Percentiles rank a stretch among this genome's conserved stretches.
Conservation (phyloP, 768 basidiomycete genomes). For the Paxillus involutus region DNA sequence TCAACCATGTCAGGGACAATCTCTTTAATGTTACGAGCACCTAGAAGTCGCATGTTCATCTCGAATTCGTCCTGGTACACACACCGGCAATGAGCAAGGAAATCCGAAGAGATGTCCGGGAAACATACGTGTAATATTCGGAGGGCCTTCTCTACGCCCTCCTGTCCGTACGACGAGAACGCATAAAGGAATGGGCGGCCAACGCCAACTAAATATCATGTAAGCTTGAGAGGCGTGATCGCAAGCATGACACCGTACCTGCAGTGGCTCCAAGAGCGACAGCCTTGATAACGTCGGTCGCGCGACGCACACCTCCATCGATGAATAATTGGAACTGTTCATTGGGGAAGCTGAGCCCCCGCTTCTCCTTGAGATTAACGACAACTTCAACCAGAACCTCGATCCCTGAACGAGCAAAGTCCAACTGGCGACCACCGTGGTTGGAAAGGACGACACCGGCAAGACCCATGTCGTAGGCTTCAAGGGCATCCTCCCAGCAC, state of each 20-base stretch:
- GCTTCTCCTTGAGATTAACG: constrained; percentile 60
- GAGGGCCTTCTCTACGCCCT: constrained; percentile 82
- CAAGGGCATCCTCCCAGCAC: constrained; percentile 85
- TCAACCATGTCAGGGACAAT: constrained; percentile 91
- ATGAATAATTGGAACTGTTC: constrained; percentile 81
- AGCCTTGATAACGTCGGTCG: constrained; percentile 88
- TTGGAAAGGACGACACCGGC: constrained; percentile 85
- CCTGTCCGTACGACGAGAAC: constrained; percentile 84
- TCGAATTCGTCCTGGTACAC: constrained; percentile 85
- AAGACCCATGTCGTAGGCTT: constrained; percentile 75
- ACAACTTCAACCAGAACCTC: constrained; percentile 91
- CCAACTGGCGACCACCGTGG: constrained; percentile 78
- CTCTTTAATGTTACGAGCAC: constrained; percentile 77
- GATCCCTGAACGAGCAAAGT: constrained; percentile 83
- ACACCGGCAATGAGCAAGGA: constrained; percentile 1
- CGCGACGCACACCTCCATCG: constrained; percentile 93
- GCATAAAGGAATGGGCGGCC: constrained; percentile 89
- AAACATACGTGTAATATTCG: constrained; percentile 68
- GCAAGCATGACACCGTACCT: constrained; percentile 35
- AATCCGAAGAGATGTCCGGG: not conserved
- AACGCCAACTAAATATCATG: constrained; percentile 56
- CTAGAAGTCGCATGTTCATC: constrained; percentile 95
- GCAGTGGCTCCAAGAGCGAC: constrained; percentile 89
- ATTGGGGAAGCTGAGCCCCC: constrained; percentile 74
- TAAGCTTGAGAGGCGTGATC: constrained; percentile 6